Evolutionary conservation across 2,329 filamentous ascomycete genomes (phyloP), one percentile per base, ranked within the genome.

Genomic region (Scedosporium aurantiacum): DNA sequence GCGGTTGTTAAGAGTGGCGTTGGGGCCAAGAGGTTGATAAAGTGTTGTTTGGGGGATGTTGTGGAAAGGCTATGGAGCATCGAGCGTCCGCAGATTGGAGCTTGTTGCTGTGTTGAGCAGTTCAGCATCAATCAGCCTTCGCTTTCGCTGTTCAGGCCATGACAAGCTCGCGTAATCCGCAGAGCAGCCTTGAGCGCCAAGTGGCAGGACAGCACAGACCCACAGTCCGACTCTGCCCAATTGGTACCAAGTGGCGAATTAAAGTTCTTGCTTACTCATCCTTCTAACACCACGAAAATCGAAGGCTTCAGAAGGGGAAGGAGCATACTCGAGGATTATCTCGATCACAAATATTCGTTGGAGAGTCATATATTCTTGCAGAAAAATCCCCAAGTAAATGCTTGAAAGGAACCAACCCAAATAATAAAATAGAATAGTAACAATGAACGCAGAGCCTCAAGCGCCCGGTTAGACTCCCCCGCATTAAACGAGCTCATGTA

Each of bases 91-190:
- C 32, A 37, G 32, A 3, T 37, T 37, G 32, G 32, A 37, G 32
- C 32, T 37, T 37, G 32, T 37, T 37, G 32, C 32, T 37, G 32
- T 37, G 32, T 37, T n/a, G 54, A 40, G 54, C 18, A 6, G 21
- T 55, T 28, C 21, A 55, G 52, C 25, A 57, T 57, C 45, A 50
- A 50, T 50, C 54, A 57, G 54, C 54, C 54, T 57, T 57, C 21
- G 27, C 52, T 28, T 25, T n/a, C n/a, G n/a, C n/a, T n/a, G n/a
- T n/a, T n/a, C 54, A n/a, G 54, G 54, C 16, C 14, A 40, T 57
- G 54, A n/a, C 27, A 37, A 57, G 54, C 54, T 57, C 54, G 54
- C 54, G 54, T 57, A 57, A 57, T 57, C 54, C 54, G 27, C 43
- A 54, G 50, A 57, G 54, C 54, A 57, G 54, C 54, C 54, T 57